A percentile compares a stretch with the other conserved stretches of the same genome.
Evolutionary conservation across 331 rosid genomes (phyloP).

Genomic region (Quercus phellos): DNA sequence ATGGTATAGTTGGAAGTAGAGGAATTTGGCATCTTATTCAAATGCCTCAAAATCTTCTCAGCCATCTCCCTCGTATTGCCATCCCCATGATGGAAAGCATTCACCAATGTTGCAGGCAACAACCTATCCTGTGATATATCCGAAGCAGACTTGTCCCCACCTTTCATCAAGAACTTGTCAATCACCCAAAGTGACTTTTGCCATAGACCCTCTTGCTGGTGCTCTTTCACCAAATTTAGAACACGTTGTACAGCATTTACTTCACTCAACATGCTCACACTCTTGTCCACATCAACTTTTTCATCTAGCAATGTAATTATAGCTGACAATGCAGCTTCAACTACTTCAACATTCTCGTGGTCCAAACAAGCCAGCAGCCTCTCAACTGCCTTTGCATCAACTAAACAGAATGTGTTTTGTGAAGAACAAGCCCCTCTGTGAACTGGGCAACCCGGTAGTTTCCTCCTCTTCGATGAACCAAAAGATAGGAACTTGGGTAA

Average conservation of each 20-base stretch:
- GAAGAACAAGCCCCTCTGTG: constrained; percentile 46
- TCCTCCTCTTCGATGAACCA: constrained; percentile 24
- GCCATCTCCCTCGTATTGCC: constrained; percentile 35
- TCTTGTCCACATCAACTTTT: constrained; percentile 34
- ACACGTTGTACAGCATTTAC: constrained; percentile 26
- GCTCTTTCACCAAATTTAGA: constrained; percentile 30
- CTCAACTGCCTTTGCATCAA: constrained; percentile 37
- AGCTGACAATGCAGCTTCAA: constrained; percentile 45
- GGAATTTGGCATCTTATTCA: constrained; percentile 38
- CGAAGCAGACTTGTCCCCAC: constrained; percentile 29
- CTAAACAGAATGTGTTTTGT: constrained; percentile 37
- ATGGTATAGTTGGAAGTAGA: constrained; percentile 1
- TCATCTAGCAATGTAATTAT: constrained; percentile 43
- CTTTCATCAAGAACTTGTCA: constrained; percentile 36
- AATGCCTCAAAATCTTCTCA: constrained; percentile 37
- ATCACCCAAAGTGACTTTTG: constrained; percentile 47
- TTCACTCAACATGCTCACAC: constrained; percentile 31
- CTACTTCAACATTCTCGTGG: constrained; percentile 37
- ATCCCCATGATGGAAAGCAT: constrained; percentile 41
- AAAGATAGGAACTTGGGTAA: constrained; percentile 22
- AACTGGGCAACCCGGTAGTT: constrained; percentile 29
- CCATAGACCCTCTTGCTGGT: constrained; percentile 33
- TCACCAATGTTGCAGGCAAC: constrained; percentile 34
- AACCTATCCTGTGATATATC: constrained; percentile 35
- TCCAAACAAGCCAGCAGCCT: constrained; percentile 31